Conservation (phyloP, 176 grass and related monocot genomes). For the Phyllostachys edulis region DNA sequence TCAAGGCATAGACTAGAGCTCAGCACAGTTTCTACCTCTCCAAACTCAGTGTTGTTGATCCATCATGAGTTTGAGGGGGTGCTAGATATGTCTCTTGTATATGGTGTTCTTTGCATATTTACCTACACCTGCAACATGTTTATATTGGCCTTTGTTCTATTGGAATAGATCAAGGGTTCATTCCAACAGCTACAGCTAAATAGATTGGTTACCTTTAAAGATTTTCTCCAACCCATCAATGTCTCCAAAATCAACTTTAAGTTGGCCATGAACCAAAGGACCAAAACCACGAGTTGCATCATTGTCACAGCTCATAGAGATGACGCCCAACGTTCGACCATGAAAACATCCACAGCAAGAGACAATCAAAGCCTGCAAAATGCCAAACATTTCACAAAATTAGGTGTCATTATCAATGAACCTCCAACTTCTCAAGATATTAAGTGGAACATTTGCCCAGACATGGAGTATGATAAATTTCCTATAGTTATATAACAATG, state of each 20-base stretch:
- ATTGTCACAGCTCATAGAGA: constrained; percentile 98
- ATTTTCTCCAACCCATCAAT: constrained; percentile 69
- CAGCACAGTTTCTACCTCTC: too few species aligned
- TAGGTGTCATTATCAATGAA: not conserved
- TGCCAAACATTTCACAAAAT: not conserved
- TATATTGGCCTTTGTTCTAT: too few species aligned
- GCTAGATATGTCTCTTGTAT: too few species aligned
- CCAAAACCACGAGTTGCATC: constrained; percentile 94
- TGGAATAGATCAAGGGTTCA: too few species aligned
- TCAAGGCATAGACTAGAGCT: too few species aligned
- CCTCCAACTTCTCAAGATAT: constrained; percentile 1
- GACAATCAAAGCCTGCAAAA: constrained; percentile 79
- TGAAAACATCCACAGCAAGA: constrained; percentile 99
- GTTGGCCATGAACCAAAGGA: constrained; percentile 85
- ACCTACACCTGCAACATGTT: too few species aligned
- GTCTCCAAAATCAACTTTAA: constrained; percentile 99
- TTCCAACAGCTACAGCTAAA: not conserved
- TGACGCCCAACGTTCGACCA: constrained; percentile 81
- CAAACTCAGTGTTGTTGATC: too few species aligned
- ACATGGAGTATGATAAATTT: not conserved
- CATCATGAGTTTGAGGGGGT: too few species aligned
- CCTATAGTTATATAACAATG: not conserved
- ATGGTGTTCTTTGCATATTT: too few species aligned
- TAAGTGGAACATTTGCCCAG: not conserved
- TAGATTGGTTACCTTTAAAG: constrained; percentile 58